Conservation (phyloP, 176 grass and related monocot genomes). For the Lolium perenne region DNA sequence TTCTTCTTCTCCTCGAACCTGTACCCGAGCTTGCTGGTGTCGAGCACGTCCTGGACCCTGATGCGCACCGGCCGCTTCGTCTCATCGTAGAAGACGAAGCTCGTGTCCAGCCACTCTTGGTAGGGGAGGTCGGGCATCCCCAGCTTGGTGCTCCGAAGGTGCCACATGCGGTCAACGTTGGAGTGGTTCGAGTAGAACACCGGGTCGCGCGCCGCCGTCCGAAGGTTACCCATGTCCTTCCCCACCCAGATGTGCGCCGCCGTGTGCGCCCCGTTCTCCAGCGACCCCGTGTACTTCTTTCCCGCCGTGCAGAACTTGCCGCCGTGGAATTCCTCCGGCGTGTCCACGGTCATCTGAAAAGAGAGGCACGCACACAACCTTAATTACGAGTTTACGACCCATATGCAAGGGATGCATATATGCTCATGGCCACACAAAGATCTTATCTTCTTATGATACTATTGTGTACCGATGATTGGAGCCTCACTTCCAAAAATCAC, state of each 20-base stretch:
- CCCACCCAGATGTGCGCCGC: constrained; percentile 1
- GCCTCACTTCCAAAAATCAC: too few species aligned
- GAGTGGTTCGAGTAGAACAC: constrained; percentile 47
- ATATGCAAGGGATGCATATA: neutral
- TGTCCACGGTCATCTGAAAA: neutral
- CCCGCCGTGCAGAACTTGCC: neutral
- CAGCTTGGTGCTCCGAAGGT: constrained; percentile 17
- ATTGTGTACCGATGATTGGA: too few species aligned
- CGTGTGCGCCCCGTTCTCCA: neutral
- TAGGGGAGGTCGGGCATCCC: neutral
- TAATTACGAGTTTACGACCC: too few species aligned
- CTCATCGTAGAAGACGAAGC: neutral
- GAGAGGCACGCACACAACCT: neutral
- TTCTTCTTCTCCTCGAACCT: neutral
- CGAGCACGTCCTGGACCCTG: neutral
- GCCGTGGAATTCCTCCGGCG: neutral
- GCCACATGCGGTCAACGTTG: constrained; percentile 53
- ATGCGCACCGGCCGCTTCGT: neutral
- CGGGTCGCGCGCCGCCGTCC: constrained; percentile 17
- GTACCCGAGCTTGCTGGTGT: constrained; percentile 1
- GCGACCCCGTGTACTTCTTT: neutral
- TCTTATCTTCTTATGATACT: too few species aligned
- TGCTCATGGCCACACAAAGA: too few species aligned
- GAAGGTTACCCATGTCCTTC: constrained; percentile 32
- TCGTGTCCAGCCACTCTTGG: constrained; percentile 19